Conservation (phyloP, 805 yeast genomes). For the Metschnikowia sp. region DNA sequence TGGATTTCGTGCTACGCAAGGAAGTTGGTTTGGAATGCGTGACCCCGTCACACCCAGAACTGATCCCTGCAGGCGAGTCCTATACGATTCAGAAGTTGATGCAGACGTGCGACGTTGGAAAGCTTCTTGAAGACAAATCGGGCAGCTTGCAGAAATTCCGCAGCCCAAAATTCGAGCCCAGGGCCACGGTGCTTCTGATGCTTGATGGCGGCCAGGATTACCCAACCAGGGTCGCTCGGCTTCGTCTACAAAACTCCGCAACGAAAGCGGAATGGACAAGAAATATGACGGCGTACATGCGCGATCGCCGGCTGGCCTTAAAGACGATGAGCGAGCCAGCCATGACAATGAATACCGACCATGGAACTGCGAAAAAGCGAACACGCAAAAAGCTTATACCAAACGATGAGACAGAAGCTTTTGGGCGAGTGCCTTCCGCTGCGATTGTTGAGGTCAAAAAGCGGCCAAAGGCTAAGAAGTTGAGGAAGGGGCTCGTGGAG, state of each 20-base stretch:
- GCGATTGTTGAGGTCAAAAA: no score
- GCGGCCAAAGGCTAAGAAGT: background rate
- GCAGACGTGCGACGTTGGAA: slow-evolving; percentile 22
- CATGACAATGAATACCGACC: background rate
- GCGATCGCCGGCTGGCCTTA: slow-evolving; percentile 5
- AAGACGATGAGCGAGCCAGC: background rate
- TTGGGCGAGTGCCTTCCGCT: background rate
- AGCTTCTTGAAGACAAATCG: slow-evolving; percentile 9
- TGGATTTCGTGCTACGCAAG: slow-evolving; percentile 83
- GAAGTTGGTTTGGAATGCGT: slow-evolving; percentile 90
- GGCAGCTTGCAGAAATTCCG: slow-evolving; percentile 12
- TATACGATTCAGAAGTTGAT: slow-evolving; percentile 57
- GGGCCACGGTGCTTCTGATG: slow-evolving; percentile 16
- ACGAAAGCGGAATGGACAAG: slow-evolving; percentile 26
- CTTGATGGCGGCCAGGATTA: slow-evolving; percentile 18
- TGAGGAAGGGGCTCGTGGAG: slow-evolving; percentile 5
- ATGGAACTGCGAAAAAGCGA: background rate
- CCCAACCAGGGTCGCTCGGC: slow-evolving; percentile 20
- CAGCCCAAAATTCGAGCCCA: slow-evolving; percentile 7
- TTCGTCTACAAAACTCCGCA: slow-evolving; percentile 27
- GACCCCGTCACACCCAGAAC: slow-evolving; percentile 76
- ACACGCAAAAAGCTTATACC: background rate
- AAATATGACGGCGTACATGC: slow-evolving; percentile 2
- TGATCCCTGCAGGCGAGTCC: slow-evolving; percentile 75
- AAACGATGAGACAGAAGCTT: background rate